Base-by-base conservation (phyloP, 2,329 filamentous ascomycete genomes). In the Gnomoniopsis smithogilvyi region DNA sequence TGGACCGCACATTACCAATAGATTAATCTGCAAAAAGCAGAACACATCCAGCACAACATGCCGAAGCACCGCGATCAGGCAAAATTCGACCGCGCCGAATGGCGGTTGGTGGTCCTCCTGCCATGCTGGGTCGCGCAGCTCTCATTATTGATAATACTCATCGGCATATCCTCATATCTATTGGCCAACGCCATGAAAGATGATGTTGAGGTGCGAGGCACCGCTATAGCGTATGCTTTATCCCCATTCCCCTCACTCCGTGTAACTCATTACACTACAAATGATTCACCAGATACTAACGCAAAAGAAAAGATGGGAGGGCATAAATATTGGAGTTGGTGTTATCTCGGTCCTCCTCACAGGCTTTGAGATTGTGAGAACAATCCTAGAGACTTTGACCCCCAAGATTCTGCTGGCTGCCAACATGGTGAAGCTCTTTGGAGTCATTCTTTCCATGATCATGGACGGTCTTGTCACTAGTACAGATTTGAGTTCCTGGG, bases 381-480 rank as follows among this genome's bases (percentile, higher is more conserved):
- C 74, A 59, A 72, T 75, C 51, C 72, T 76, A 33, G 80, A 84
- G 67, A 74, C 77, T 1, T 67, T 85, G 56, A 84, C 82, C 12
- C 82, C 82, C 2, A 79, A 81, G 68, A 78, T 77, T 6, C 76
- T 85, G 73, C 69, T 85, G 3, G 78, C 80, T 62, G 78, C 76
- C 19, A 78, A 82, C 60, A 68, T 79, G 58, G 63, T 84, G 65
- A 84, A 83, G 64, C 62, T 80, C 47, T 73, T 76, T 0, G 75
- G 80, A 21, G 74, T 80, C 0, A 63, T 72, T 7, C 76, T 75
- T 38, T 78, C 80, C 26, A 70, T 85, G 24, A 78, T 72, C 1
- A 72, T 85, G 26, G 81, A 85, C 59, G 69, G 82, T 26, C 74
- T 81, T 38, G 74, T 83, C n/a, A 68, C 76, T 4, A 68, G 75